These are phyloP conservation scores for Rhynchosporium agropyri DNA, from an alignment of 2,329 filamentous ascomycete species.

Conservation along the genomic window DNA sequence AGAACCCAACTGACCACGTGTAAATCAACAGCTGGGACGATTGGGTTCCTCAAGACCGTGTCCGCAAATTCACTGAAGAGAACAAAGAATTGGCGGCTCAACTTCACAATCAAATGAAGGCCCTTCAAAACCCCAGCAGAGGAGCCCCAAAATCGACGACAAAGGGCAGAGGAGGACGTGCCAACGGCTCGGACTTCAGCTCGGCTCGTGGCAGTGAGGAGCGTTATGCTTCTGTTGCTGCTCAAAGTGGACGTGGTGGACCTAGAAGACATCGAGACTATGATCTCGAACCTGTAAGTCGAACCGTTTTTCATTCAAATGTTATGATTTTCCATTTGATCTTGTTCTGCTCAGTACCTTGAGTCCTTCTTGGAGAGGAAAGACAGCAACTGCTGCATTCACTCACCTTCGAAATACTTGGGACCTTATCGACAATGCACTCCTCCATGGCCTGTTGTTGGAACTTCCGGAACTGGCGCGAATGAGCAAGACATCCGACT, in stretches of 20 bases:
- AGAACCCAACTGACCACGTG: slow-evolving; percentile 31
- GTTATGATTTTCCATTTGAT: slow-evolving; percentile 22
- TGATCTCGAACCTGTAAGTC: slow-evolving; percentile 80
- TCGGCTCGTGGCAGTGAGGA: slow-evolving; percentile 78
- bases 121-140: slow-evolving; percentile 42
- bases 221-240: slow-evolving; percentile 62
- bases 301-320: slow-evolving; percentile 20
- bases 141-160: slow-evolving; percentile 44
- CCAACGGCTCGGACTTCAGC: slow-evolving; percentile 59
- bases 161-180: slow-evolving; percentile 57
- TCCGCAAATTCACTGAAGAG: slow-evolving; percentile 92
- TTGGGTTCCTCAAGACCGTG: slow-evolving; percentile 91
- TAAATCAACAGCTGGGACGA: slow-evolving; percentile 78
- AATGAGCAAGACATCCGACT: background rate
- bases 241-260: slow-evolving; percentile 67
- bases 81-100: slow-evolving; percentile 86
- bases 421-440: background rate
- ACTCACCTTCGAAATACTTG: background rate
- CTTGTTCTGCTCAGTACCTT: background rate
- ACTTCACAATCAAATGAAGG: slow-evolving; percentile 66
- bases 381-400: background rate
- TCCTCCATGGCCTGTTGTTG: background rate
- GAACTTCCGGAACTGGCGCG: background rate
- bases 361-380: background rate
- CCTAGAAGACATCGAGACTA: slow-evolving; percentile 73